Evolutionary conservation across 1,139 yeast genomes (phyloP), one percentile per base, ranked within the genome.

Genomic region (Scheffersomyces quercinus): DNA sequence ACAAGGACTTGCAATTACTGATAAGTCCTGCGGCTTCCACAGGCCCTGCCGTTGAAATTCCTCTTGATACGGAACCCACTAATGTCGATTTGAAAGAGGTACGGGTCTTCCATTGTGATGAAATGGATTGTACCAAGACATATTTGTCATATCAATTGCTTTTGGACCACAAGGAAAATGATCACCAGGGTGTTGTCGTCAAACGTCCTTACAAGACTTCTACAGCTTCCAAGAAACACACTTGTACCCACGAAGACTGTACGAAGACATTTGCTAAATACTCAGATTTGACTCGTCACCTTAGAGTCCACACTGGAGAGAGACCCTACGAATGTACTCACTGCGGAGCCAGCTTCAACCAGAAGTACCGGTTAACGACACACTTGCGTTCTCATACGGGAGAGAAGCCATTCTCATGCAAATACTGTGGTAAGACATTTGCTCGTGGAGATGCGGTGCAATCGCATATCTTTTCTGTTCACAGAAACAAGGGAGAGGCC

Each of bases 391-490:
- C 52, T 33, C 67, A 62, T 46, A 55, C 65, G 14, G 66, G 67
- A 3, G 67, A 62, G 41, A 61, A 61, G 44, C 67, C 67, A 24
- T 60, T 60, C 39, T 39, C 34, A 32, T 62, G 67, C 42, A 47
- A 48, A 20, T 56, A 58, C 46, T 62, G 66, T 40, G 59, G 52
- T 9, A 60, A 59, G 41, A 39, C 49, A 9, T 62, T 62, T 54
- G 64, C 65, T 12, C 45, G 66, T 39, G 66, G 66, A 33, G 66
- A 61, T 51, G 65, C 65, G 3, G 60, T 58, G 14, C 61, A 59
- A 45, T 53, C 59, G 11, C 65, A 60, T 49, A 55, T 60, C 20
- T 57, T 58, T 37, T 55, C 48, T 46, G 46, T 46, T 28, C 56
- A 51, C 31, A 42, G 49, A 24, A 44, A 29, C 36, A 44, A 38